Conservation (phyloP, 495 filamentous ascomycete species). For the Penicillium verhagenii region DNA sequence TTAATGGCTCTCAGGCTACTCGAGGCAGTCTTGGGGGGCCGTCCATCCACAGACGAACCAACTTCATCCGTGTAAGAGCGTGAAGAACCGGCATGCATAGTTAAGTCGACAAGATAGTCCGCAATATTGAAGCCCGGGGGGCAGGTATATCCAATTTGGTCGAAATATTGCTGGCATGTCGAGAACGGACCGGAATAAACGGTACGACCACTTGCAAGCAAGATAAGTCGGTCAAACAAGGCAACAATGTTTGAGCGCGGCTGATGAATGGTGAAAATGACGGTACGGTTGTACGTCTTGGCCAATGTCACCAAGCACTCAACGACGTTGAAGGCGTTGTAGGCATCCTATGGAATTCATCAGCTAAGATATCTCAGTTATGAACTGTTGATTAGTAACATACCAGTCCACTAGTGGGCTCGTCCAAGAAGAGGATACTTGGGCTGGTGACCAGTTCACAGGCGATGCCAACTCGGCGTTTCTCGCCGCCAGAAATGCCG, state of each 20-base stretch:
- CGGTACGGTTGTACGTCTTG: conserved; percentile 92
- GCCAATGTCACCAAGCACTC: conserved; percentile 94
- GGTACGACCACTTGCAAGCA: conserved; percentile 83
- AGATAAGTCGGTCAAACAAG: conserved; percentile 90
- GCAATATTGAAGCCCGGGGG: conserved; percentile 98
- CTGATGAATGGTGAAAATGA: conserved; percentile 98
- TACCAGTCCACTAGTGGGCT: conserved; percentile 86
- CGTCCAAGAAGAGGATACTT: conserved; percentile 94
- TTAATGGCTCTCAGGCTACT: conserved; percentile 90
- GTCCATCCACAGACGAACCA: conserved; percentile 39
- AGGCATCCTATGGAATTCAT: conserved; percentile 61
- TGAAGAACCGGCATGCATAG: conserved; percentile 81
- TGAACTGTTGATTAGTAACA: not conserved
- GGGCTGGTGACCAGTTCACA: conserved; percentile 97
- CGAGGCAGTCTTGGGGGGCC: conserved; percentile 65
- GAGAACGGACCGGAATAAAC: conserved; percentile 93
- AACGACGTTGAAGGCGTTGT: conserved; percentile 95
- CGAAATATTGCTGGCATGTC: conserved; percentile 89
- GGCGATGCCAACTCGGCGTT: conserved; percentile 92
- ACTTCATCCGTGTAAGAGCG: conserved; percentile 58
- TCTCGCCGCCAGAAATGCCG: conserved; percentile 96
- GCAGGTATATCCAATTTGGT: conserved; percentile 83
- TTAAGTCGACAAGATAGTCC: conserved; percentile 94
- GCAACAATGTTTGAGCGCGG: conserved; percentile 99
- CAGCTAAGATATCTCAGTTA: not conserved